These are phyloP conservation scores for Torulaspora quercuum DNA, from an alignment of 805 yeast species.

Conservation along the genomic window DNA sequence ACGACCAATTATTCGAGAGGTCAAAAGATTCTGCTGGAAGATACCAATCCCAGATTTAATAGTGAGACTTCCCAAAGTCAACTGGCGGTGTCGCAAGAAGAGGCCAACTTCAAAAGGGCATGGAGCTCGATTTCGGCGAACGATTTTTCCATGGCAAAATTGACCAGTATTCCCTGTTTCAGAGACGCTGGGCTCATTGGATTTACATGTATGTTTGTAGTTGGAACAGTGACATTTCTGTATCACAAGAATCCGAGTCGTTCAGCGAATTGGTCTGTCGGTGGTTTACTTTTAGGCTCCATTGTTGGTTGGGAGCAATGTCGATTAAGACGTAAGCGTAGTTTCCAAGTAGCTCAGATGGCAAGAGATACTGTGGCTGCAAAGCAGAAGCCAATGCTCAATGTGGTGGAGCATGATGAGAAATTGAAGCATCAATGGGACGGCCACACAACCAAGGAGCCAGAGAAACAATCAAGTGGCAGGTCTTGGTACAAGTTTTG, in stretches of 20 bases:
- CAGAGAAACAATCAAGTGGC: constrained; percentile 7
- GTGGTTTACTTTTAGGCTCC: constrained; percentile 75
- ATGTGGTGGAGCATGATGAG: constrained; percentile 25
- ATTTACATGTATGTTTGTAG: constrained; percentile 64
- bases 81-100: constrained; percentile 26
- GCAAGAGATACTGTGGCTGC: constrained; percentile 53
- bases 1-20: constrained; percentile 33
- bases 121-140: constrained; percentile 42
- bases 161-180: constrained; percentile 68
- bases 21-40: constrained; percentile 40
- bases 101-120: constrained; percentile 40
- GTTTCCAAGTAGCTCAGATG: constrained; percentile 60
- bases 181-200: constrained; percentile 78
- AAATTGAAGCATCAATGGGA: constrained; percentile 26
- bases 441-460: constrained; percentile 19
- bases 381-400: constrained; percentile 39
- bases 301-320: constrained; percentile 93
- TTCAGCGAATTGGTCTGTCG: constrained; percentile 78
- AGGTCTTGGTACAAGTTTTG: constrained; percentile 35
- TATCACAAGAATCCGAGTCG: constrained; percentile 59
- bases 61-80: constrained; percentile 28
- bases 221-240: constrained; percentile 62
- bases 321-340: constrained; percentile 62
- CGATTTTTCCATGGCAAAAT: constrained; percentile 51
- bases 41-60: constrained; percentile 41